A percentile compares a stretch with the other conserved stretches of the same genome.
Evolutionary conservation across 345 rosid genomes (phyloP).

Genomic region (Sonneratia alba): DNA sequence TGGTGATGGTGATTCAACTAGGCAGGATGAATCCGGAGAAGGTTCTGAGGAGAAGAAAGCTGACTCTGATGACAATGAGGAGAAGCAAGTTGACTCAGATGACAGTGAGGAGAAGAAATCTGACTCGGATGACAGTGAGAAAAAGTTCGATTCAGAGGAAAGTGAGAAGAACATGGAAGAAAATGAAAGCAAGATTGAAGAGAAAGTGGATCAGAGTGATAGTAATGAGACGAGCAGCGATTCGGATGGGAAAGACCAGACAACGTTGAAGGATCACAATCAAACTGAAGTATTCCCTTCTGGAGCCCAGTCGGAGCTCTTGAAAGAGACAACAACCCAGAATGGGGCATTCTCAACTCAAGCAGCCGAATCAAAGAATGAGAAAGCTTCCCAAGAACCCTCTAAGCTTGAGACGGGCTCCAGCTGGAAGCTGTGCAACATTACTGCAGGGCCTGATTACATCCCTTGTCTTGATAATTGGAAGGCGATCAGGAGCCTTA

Average conservation of each 20-base stretch:
- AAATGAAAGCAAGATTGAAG: slow-evolving; percentile 22
- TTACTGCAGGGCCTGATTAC: slow-evolving; percentile 80
- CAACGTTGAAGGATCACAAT: slow-evolving; percentile 34
- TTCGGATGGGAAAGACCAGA: slow-evolving; percentile 29
- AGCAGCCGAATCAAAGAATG: slow-evolving; percentile 76
- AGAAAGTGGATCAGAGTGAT: slow-evolving; percentile 33
- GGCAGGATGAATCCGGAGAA: slow-evolving; percentile 38
- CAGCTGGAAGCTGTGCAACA: slow-evolving; percentile 81
- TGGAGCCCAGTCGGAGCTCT: slow-evolving; percentile 73
- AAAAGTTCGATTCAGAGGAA: slow-evolving; percentile 21
- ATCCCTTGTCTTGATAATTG: slow-evolving; percentile 95
- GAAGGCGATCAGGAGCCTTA: slow-evolving; percentile 68
- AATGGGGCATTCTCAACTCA: slow-evolving; percentile 83
- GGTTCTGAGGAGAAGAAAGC: slow-evolving; percentile 31
- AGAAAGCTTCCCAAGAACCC: slow-evolving; percentile 62
- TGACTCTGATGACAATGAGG: slow-evolving; percentile 25
- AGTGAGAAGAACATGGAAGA: slow-evolving; percentile 30
- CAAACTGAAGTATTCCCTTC: slow-evolving; percentile 58
- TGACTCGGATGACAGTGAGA: slow-evolving; percentile 27
- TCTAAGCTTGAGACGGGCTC: slow-evolving; percentile 31
- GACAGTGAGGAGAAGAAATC: slow-evolving; percentile 27
- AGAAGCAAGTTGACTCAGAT: slow-evolving; percentile 29
- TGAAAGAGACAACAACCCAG: slow-evolving; percentile 59
- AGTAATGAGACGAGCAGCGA: slow-evolving; percentile 28
- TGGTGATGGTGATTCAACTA: slow-evolving; percentile 24